Evolutionary conservation across 805 yeast genomes (phyloP).

Genomic region (Wickerhamiella azyma): DNA sequence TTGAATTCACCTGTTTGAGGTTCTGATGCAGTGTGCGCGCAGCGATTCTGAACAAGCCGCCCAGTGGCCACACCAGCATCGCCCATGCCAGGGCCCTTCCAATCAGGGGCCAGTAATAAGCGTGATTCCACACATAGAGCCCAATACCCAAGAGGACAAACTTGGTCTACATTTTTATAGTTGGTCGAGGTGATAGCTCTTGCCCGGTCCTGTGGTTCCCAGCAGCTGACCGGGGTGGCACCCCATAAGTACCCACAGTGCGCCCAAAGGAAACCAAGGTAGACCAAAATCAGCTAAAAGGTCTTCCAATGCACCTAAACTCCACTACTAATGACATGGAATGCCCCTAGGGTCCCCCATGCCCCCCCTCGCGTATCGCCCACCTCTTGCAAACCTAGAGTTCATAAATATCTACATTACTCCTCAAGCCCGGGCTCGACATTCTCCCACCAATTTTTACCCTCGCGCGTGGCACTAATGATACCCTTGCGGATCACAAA

Average conservation of each 20-base stretch:
- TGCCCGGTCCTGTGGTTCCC: too few relatives aligned
- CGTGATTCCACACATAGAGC: conserved; percentile 55
- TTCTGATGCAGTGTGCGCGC: background rate
- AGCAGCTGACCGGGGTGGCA: too few relatives aligned
- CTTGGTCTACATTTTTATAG: too few relatives aligned
- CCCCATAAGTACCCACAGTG: too few relatives aligned
- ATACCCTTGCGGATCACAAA: conserved; percentile 78
- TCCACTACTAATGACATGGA: too few relatives aligned
- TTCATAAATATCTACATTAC: background rate
- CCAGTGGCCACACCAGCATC: conserved; percentile 16
- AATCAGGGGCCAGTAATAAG: conserved; percentile 41
- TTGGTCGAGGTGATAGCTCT: too few relatives aligned
- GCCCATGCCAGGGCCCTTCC: conserved; percentile 29
- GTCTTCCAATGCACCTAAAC: too few relatives aligned
- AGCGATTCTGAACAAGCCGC: background rate
- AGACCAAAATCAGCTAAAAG: too few relatives aligned
- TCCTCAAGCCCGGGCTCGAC: conserved; percentile 29
- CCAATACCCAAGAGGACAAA: conserved; percentile 59
- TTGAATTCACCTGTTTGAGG: background rate
- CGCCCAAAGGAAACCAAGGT: too few relatives aligned
- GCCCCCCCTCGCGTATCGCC: too few relatives aligned
- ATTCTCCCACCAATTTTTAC: conserved; percentile 89
- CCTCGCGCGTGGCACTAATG: conserved; percentile 78
- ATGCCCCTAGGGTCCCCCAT: too few relatives aligned
- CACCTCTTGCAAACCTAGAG: too few relatives aligned